Conservation (phyloP, 2,329 filamentous ascomycete genomes). For the Tolypocladium endophyticum region DNA sequence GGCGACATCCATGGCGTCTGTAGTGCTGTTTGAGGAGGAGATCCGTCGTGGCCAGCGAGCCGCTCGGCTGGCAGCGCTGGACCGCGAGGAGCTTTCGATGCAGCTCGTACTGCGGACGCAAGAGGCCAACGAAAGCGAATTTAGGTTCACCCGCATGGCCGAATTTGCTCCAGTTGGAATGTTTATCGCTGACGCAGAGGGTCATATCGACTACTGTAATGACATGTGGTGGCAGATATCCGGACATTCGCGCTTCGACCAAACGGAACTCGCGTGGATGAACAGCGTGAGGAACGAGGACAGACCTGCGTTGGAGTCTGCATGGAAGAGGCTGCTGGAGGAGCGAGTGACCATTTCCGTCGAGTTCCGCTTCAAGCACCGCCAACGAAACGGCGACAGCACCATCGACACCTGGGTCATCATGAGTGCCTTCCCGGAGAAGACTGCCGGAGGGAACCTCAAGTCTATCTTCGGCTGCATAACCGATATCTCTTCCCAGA, state of each 20-base stretch:
- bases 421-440: slow-evolving; percentile 67
- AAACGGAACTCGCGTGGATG: slow-evolving; percentile 59
- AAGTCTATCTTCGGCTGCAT: slow-evolving; percentile 73
- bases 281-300: slow-evolving; percentile 61
- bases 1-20: slow-evolving; percentile 69
- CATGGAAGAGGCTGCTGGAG: slow-evolving; percentile 53
- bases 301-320: slow-evolving; percentile 40
- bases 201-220: slow-evolving; percentile 69
- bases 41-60: slow-evolving; percentile 65
- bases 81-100: slow-evolving; percentile 67
- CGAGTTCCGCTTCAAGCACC: slow-evolving; percentile 66
- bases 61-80: slow-evolving; percentile 62
- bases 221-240: slow-evolving; percentile 69
- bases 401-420: slow-evolving; percentile 64
- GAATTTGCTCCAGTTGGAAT: slow-evolving; percentile 77
- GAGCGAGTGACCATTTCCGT: slow-evolving; percentile 55
- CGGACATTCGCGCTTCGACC: slow-evolving; percentile 47
- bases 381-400: slow-evolving; percentile 49
- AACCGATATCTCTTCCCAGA: slow-evolving; percentile 78
- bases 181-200: slow-evolving; percentile 67
- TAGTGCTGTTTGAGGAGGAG: slow-evolving; percentile 75
- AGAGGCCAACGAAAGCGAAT: slow-evolving; percentile 57
- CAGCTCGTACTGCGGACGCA: slow-evolving; percentile 57
- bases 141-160: slow-evolving; percentile 74
- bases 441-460: slow-evolving; percentile 49